Evolutionary conservation across 192 early-diverging fungal species (phyloP), one percentile per base, ranked within the genome.

Genomic region (Mycoemilia scoparia): DNA sequence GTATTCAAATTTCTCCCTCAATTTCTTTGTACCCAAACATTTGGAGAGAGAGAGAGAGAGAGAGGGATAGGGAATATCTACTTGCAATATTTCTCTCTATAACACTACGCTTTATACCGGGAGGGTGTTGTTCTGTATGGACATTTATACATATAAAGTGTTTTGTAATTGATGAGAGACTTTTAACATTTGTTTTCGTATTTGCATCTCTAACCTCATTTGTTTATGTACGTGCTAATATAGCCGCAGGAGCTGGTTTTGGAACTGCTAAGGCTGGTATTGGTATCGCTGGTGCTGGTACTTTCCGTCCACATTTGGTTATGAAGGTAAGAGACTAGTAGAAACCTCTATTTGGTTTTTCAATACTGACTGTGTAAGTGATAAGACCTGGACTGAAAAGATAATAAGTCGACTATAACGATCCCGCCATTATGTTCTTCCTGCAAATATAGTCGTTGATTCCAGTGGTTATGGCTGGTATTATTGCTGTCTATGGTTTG

Each of bases 401-500:
- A n/a, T 30, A 19, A 43, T 7, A 3, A 7, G 7, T 14, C 19
- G 17, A 7, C 36, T 41, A 7, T 41, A 17, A 11, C 17, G 21
- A 18, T 32, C 7, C 39, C 39, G 33, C 13, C 7, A 6, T 12
- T 18, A 12, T 12, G 34, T 34, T 12, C 25, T 9, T 39, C 12
- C 3, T 38, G 16, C 32, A 14, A 52, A 70, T 67, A 64, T n/a
- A n/a, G n/a, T n/a, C 73, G 14, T 66, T 92, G 32, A 79, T 98
- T 38, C 95, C 95, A 7, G 89, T 96, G 17, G 84, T 98, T 54
- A 98, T 98, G 95, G 81, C 87, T 39, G 91, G 90, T 75, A 98
- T 98, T 54, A 76, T 98, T 61, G 88, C 79, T 20, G 86, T 98
- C 30, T 98, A 98, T 69, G 95, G 95, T 33, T 71, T 98, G 13